Conservation (phyloP, 192 early-diverging fungal genomes). For the Coemansia sp. region DNA sequence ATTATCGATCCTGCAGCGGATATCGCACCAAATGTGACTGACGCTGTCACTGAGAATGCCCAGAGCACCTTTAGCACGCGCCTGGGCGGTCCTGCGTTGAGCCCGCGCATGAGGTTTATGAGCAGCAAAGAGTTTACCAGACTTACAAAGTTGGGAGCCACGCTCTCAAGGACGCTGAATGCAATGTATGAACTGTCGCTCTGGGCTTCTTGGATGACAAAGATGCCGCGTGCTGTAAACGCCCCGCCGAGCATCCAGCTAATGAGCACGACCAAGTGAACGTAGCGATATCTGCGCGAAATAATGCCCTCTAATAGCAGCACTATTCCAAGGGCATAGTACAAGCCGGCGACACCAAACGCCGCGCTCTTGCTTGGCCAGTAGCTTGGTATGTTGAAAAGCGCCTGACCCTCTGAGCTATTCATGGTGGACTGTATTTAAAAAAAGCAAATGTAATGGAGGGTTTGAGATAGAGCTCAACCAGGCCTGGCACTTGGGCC, state of each 20-base stretch:
- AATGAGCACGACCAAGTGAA: conserved; percentile 8
- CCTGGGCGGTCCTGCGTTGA: not conserved
- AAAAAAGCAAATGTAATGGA: not conserved
- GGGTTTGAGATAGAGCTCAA: not conserved
- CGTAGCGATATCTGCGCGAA: conserved; percentile 1
- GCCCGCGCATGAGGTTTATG: not conserved
- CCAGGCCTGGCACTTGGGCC: not conserved
- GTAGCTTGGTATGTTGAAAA: conserved; percentile 13
- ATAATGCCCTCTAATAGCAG: conserved; percentile 1
- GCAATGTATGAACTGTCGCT: conserved; percentile 2
- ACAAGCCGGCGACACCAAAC: conserved; percentile 9
- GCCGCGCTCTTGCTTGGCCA: conserved; percentile 18
- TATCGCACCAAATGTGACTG: conserved; percentile 17
- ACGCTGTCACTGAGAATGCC: conserved; percentile 1
- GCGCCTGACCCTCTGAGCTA: not conserved
- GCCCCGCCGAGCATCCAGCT: conserved; percentile 18
- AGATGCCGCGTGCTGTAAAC: conserved; percentile 17
- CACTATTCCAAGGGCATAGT: conserved; percentile 3
- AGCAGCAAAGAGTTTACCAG: conserved; percentile 21
- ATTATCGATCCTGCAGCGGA: conserved; percentile 8
- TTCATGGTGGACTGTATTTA: not conserved
- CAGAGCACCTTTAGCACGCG: not conserved
- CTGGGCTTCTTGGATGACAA: not conserved
- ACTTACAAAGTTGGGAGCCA: conserved; percentile 19
- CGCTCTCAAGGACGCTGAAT: conserved; percentile 11